Base-by-base conservation (phyloP, 2,329 filamentous ascomycete genomes). In the Colletotrichum neosansevieriae region DNA sequence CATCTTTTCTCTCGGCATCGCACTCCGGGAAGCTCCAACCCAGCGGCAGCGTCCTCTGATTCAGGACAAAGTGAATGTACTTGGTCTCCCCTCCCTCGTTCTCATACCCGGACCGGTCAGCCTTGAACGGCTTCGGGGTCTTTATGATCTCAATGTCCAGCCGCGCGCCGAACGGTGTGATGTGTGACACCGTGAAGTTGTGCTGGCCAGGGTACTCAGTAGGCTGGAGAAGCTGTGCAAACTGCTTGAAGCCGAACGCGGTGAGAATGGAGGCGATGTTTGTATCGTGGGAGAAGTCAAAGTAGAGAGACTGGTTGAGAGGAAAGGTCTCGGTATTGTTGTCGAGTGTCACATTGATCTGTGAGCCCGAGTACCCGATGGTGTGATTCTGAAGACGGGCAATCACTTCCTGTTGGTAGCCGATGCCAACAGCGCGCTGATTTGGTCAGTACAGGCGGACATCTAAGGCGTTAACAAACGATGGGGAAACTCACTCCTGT, bases 261-360 rank as follows among this genome's bases (percentile, higher is more conserved):
- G 91, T 89, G 4, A 94, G 80, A 71, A 94, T 86, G 29, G 86
- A 86, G 72, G 90, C 83, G 68, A 93, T 92, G 75, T 92, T 92
- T 36, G 90, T 91, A 78, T 94, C 92, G 77, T 94, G 92, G 15
- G 87, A 90, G 76, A 94, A 94, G 80, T 94, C 92, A 57, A 94
- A 86, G 77, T 94, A 93, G 15, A 94, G 82, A 21, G 82, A 86
- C 75, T 94, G 92, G 75, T 93, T 87, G 4, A 92, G 79, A 0
- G 92, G 92, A 76, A 94, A 94, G 0, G 91, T 94, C 40, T 82
- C 81, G 0, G 84, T 84, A 77, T 85, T 92, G 74, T 84, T 87
- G 79, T 92, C 90, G 34, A 93, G 85, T 0, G 91, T 93, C n/a
- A 86, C 83, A 75, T 93, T 93, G 79, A 89, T 87, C 72, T 89